Evolutionary conservation across 306 rosid genomes (phyloP).

Genomic region (Cucurbita argyrosperma): DNA sequence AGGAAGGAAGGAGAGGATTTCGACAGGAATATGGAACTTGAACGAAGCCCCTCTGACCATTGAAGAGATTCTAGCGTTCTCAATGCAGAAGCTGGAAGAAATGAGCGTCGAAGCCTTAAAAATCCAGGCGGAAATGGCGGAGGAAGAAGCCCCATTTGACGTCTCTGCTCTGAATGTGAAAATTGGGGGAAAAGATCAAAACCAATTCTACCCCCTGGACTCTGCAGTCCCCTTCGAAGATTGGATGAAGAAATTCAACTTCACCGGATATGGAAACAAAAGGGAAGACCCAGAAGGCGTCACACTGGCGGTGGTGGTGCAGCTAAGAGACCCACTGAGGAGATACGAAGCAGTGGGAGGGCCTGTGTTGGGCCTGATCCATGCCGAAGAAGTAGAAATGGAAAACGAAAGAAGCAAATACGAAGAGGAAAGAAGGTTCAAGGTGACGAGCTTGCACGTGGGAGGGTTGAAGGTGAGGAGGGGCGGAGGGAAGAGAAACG

Average conservation of each 20-base stretch:
- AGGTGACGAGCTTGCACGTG: slow-evolving; percentile 48
- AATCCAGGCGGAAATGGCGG: slow-evolving; percentile 69
- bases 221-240: slow-evolving; percentile 51
- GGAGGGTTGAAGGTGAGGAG: slow-evolving; percentile 69
- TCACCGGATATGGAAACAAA: background rate
- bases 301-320: slow-evolving; percentile 41
- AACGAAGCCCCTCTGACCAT: slow-evolving; percentile 39
- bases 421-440: slow-evolving; percentile 43
- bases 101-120: slow-evolving; percentile 69
- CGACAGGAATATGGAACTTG: slow-evolving; percentile 76
- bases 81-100: slow-evolving; percentile 67
- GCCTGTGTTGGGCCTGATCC: slow-evolving; percentile 48
- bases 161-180: slow-evolving; percentile 41
- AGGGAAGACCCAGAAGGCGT: slow-evolving; percentile 1
- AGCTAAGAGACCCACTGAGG: slow-evolving; percentile 68
- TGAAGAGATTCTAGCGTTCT: slow-evolving; percentile 50
- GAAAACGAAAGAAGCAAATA: slow-evolving; percentile 6
- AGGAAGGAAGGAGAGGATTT: slow-evolving; percentile 66
- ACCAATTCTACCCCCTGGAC: slow-evolving; percentile 23
- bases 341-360: slow-evolving; percentile 78
- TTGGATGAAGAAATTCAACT: slow-evolving; percentile 38
- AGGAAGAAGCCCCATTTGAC: slow-evolving; percentile 89
- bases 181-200: background rate
- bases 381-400: slow-evolving; percentile 20
- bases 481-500: slow-evolving; percentile 31